Evolutionary conservation across 139 green algal genomes (phyloP), one percentile per base, ranked within the genome.

Genomic region (Chlamydomonas schloesseri): DNA sequence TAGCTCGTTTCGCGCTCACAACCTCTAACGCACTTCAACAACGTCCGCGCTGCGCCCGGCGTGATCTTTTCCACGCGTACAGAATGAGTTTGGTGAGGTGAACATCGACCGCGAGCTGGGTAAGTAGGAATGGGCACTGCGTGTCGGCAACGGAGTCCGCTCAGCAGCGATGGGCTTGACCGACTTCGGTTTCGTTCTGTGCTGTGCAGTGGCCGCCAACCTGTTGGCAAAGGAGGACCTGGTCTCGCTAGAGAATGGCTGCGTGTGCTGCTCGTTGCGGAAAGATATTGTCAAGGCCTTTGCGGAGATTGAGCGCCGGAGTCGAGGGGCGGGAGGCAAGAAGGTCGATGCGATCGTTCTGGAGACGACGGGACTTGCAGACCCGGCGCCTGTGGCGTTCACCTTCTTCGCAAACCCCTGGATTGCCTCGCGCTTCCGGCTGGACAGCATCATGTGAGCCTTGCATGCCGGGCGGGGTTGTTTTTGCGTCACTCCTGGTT

Each of bases 331-430:
- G 55, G 85, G 88, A 5, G 37, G 36, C 46, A 84, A 78, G 28
- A 67, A 62, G 26, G 67, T 87, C 1, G 89, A 97, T 55, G 88
- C 84, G 9, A 94, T 97, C 64, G 88, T 98, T 13, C 75, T 98
- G 29, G 96, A 98, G 89, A 97, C 96, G 1, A 98, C 96, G 0
- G 96, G 96, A 0, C 87, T 98, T n/a, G 95, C 96, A 3, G 96
- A 98, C 89, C 96, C 96, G 1, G 93, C 93, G 2, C 96, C 96
- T 13, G 93, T 98, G 15, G 95, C 94, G 4, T 97, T 97, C 90
- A 98, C 95, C 8, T 98, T 98, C 81, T 97, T 98, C 65, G 91
- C 95, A 24, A 97, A 97, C 88, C 89, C 93, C n/a, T 98, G 95
- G 95, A 94, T 97, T 31, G 93, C 91, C 1, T 87, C 81, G 29